phyloP scores from a whole-genome alignment of 1,139 yeast genomes.

The Diutina neorugosa region DNA sequence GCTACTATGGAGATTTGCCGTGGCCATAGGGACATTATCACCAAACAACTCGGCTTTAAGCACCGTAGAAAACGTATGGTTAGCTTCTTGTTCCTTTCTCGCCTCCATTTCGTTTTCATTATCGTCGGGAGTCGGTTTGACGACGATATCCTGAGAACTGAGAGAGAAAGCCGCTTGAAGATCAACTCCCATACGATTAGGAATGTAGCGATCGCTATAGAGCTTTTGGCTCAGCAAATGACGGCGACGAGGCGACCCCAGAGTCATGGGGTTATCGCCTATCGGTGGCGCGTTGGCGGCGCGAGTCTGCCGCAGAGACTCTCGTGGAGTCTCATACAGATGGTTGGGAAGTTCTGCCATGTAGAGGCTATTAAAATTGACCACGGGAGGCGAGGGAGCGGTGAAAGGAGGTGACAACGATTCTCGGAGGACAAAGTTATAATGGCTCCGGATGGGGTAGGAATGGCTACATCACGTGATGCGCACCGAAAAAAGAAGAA shows the following conservation, averaged over 20 bases:
- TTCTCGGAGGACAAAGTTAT: background rate
- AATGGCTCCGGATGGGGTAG: background rate
- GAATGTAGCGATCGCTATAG: constrained; percentile 79
- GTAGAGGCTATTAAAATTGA: background rate
- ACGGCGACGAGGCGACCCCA: constrained; percentile 21
- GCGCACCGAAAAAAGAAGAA: background rate
- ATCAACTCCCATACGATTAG: constrained; percentile 75
- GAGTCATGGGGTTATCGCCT: background rate
- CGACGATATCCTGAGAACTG: constrained; percentile 33
- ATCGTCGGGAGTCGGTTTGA: constrained; percentile 14
- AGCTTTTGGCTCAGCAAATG: constrained; percentile 28
- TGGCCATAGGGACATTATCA: constrained; percentile 56
- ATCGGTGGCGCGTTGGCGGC: background rate
- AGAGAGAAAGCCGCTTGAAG: constrained; percentile 79
- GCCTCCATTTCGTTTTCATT: constrained; percentile 54
- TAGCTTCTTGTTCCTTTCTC: constrained; percentile 71
- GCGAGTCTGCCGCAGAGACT: constrained; percentile 2
- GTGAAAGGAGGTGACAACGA: background rate
- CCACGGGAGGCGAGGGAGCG: background rate
- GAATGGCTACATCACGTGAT: background rate
- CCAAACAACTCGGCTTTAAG: constrained; percentile 88
- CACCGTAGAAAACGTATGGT: constrained; percentile 74
- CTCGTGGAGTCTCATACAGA: constrained; percentile 1
- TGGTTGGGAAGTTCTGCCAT: background rate
- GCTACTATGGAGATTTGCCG: constrained; percentile 14